phyloP scores from a whole-genome alignment of 345 rosid species.

The Euphorbia tirucalli region DNA sequence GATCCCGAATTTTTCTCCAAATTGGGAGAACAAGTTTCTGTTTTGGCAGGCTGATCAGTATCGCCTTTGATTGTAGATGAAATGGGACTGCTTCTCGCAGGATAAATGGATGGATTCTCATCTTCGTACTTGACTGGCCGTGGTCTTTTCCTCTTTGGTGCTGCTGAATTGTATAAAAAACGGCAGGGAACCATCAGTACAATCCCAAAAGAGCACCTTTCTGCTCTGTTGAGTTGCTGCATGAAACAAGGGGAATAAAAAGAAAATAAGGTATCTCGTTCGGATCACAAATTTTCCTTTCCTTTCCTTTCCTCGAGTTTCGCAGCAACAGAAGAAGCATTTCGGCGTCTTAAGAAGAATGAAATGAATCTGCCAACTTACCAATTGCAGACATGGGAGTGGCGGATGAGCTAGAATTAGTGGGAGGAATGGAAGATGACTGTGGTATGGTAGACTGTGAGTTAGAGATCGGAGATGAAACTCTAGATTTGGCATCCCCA shows the following conservation, averaged over 20 bases:
- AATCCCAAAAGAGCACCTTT: neutral
- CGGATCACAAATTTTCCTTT: conserved; percentile 10
- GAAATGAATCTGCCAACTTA: conserved; percentile 24
- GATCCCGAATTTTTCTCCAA: conserved; percentile 36
- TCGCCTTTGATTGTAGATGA: conserved; percentile 52
- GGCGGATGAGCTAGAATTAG: conserved; percentile 60
- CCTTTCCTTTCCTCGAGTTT: neutral
- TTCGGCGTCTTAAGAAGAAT: neutral
- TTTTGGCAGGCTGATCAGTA: conserved; percentile 47
- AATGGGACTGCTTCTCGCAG: conserved; percentile 45
- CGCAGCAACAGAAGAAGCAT: conserved; percentile 9
- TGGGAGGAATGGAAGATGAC: conserved; percentile 46
- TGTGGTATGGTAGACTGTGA: conserved; percentile 48
- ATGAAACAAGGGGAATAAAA: neutral
- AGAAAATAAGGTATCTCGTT: neutral
- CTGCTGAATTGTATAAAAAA: conserved; percentile 37
- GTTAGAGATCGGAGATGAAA: conserved; percentile 84
- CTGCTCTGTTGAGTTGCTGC: conserved; percentile 10
- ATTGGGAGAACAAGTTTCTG: conserved; percentile 40
- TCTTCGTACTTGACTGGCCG: conserved; percentile 78
- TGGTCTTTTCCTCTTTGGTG: conserved; percentile 92
- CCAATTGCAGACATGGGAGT: conserved; percentile 58
- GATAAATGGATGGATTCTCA: conserved; percentile 49
- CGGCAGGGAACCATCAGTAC: neutral
- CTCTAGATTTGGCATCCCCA: conserved; percentile 72